Conservation (phyloP, 371 early-diverging fungal genomes). For the Saksenaea vasiformis region DNA sequence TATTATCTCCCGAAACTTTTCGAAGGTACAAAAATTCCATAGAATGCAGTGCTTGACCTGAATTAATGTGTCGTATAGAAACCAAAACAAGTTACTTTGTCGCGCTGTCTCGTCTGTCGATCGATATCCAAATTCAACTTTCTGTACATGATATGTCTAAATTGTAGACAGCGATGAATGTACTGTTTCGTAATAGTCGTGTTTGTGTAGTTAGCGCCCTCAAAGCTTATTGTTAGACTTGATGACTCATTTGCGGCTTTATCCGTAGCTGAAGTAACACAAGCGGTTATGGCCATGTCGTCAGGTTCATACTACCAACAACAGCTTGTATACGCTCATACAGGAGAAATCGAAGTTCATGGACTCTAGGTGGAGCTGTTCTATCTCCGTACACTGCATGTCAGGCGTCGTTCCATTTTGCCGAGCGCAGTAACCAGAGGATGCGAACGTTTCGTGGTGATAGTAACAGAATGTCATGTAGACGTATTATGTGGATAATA, state of each 20-base stretch:
- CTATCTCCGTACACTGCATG: too few species aligned
- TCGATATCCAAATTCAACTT: constrained; percentile 73
- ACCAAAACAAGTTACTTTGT: constrained; percentile 41
- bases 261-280: constrained; percentile 21
- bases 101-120: constrained; percentile 74
- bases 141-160: constrained; percentile 65
- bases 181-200: neutral
- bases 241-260: constrained; percentile 13
- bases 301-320: constrained; percentile 11
- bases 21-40: constrained; percentile 10
- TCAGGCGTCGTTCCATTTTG: too few species aligned
- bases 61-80: neutral
- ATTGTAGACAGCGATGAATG: constrained; percentile 40
- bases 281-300: constrained; percentile 20
- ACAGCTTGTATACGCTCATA: constrained; percentile 20
- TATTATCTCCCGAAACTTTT: constrained; percentile 63
- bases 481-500: too few species aligned
- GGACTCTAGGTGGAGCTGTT: too few species aligned
- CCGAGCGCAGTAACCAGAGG: too few species aligned
- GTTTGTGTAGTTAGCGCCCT: constrained; percentile 21
- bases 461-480: too few species aligned
- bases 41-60: neutral
- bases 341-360: too few species aligned
- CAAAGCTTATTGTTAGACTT: constrained; percentile 28
- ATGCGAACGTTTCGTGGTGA: too few species aligned